A percentile compares a stretch with the other conserved stretches of the same genome.
phyloP scores from a whole-genome alignment of 1,284 basidiomycete genomes.

The Ganoderma meredithae region DNA sequence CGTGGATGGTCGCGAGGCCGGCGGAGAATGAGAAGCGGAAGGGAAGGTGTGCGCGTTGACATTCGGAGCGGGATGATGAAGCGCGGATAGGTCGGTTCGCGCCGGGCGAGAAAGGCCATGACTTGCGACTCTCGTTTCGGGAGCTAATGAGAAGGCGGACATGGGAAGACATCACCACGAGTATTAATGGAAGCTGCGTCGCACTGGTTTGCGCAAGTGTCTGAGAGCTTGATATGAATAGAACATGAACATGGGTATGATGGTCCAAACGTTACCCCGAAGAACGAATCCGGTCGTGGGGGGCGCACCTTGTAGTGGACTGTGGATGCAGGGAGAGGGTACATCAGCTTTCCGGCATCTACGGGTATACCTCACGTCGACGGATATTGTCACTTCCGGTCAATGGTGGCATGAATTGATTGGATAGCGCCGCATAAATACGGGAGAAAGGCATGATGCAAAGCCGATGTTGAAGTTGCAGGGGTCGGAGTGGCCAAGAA shows the following conservation, averaged over 20 bases:
- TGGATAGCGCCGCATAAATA: too few relatives aligned
- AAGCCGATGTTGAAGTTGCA: neutral
- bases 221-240: constrained; percentile 27
- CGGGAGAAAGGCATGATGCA: neutral
- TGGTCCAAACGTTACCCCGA: constrained; percentile 7
- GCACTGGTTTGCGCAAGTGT: constrained; percentile 24
- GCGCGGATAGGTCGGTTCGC: constrained; percentile 19
- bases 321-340: neutral
- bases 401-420: neutral
- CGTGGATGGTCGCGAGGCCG: neutral
- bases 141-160: constrained; percentile 14
- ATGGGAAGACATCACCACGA: constrained; percentile 28
- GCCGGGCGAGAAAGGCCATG: neutral
- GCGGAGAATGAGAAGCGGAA: constrained; percentile 8
- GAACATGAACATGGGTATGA: constrained; percentile 10
- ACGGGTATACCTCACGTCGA: neutral
- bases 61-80: constrained; percentile 4
- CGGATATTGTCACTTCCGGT: neutral
- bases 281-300: constrained; percentile 13
- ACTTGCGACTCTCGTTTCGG: neutral
- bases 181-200: constrained; percentile 16
- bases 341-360: neutral
- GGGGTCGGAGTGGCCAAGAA: neutral
- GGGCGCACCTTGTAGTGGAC: neutral
- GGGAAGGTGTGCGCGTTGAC: neutral